Evolutionary conservation across 176 grass and related monocot species (phyloP).

Genomic region (Oryza meyeriana): DNA sequence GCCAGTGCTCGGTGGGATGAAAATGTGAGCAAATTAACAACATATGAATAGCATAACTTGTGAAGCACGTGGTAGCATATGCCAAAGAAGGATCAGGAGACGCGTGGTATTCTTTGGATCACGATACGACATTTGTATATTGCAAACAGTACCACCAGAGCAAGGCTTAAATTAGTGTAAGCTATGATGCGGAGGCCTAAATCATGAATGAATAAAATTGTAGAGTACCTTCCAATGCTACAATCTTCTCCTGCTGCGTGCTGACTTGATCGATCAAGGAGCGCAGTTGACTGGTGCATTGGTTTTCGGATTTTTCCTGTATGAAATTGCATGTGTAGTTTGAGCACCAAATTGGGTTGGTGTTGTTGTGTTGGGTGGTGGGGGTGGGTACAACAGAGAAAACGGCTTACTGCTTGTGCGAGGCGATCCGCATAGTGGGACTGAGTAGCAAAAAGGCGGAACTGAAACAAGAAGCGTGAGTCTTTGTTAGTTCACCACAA

Average conservation of each 20-base stretch:
- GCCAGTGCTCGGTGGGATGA: not conserved
- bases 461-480: conserved; percentile 33
- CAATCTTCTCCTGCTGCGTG: conserved; percentile 86
- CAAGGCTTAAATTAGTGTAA: not conserved
- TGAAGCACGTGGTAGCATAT: not conserved
- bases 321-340: conserved; percentile 15
- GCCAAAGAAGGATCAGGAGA: not conserved
- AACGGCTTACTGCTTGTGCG: conserved; percentile 53
- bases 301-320: conserved; percentile 78
- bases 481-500: no score
- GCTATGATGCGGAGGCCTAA: not conserved
- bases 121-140: not conserved
- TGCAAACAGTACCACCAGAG: not conserved
- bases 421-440: conserved; percentile 76
- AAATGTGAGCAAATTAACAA: not conserved
- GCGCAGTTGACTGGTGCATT: conserved; percentile 62
- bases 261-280: conserved; percentile 90
- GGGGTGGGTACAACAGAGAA: not conserved
- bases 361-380: not conserved
- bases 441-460: conserved; percentile 77
- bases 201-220: not conserved
- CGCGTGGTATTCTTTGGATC: no score
- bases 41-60: not conserved
- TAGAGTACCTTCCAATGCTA: conserved; percentile 75
- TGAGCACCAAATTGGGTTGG: not conserved